Conservation (phyloP, 2,329 filamentous ascomycete species). For the Fusarium sp. region DNA sequence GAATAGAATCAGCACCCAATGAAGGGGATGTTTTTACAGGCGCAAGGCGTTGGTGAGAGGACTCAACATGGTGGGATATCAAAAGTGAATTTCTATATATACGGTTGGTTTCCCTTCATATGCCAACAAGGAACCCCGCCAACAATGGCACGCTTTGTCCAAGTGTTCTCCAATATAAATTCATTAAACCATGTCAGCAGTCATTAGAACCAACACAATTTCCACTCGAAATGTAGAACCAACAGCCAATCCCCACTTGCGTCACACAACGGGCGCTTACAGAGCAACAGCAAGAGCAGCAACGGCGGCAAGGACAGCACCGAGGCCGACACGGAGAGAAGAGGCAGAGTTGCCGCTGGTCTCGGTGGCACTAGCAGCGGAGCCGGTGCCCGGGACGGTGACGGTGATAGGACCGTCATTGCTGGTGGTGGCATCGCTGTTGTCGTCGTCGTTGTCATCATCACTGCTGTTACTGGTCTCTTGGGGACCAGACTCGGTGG, state of each 20-base stretch:
- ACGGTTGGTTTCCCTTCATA: slow-evolving; percentile 22
- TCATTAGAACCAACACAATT: slow-evolving; percentile 33
- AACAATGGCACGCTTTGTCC: slow-evolving; percentile 13
- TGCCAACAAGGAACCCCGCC: slow-evolving; percentile 20
- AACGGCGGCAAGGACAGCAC: slow-evolving; percentile 38
- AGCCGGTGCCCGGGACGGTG: slow-evolving; percentile 32
- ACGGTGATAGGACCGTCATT: slow-evolving; percentile 33
- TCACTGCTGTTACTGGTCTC: slow-evolving; percentile 5
- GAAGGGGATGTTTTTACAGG: not conserved
- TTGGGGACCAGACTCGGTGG: slow-evolving; percentile 11
- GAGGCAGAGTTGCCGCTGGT: slow-evolving; percentile 32
- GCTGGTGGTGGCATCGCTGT: slow-evolving; percentile 12
- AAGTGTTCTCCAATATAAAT: slow-evolving; percentile 19
- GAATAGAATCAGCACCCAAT: slow-evolving; percentile 29
- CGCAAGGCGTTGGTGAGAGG: slow-evolving; percentile 21
- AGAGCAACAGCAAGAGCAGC: slow-evolving; percentile 40
- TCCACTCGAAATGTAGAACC: slow-evolving; percentile 11
- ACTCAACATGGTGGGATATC: slow-evolving; percentile 21
- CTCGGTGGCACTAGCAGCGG: slow-evolving; percentile 19
- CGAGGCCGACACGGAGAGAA: slow-evolving; percentile 33
- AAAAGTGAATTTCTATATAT: slow-evolving; percentile 41
- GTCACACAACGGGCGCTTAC: slow-evolving; percentile 23
- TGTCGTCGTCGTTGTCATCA: not conserved
- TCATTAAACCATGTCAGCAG: slow-evolving; percentile 39
- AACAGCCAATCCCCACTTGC: slow-evolving; percentile 6